Percentiles rank a stretch among this genome's conserved stretches.
Conservation (phyloP, 768 basidiomycete species). For the Suillus subaureus region DNA sequence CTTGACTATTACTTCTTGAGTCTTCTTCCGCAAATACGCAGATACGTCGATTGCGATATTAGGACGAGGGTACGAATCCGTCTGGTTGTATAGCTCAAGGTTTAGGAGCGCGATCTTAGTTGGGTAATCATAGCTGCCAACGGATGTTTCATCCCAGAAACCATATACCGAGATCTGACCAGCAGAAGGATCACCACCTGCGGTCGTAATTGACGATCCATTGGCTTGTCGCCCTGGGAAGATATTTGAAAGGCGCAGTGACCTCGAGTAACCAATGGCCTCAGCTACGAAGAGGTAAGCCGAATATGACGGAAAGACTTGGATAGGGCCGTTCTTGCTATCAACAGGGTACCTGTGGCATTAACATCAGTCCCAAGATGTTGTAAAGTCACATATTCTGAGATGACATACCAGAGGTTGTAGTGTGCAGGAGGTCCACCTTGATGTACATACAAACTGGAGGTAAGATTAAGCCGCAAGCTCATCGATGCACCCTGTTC, state of each 20-base stretch:
- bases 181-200: conserved; percentile 46
- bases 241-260: conserved; percentile 48
- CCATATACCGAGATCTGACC: conserved; percentile 56
- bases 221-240: conserved; percentile 54
- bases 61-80: conserved; percentile 43
- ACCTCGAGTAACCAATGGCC: conserved; percentile 45
- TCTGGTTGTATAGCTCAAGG: conserved; percentile 53
- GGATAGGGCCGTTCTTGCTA: conserved; percentile 48
- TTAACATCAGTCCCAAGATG: neutral
- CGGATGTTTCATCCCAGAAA: conserved; percentile 43
- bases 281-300: conserved; percentile 56
- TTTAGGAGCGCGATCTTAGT: conserved; percentile 52
- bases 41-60: conserved; percentile 49
- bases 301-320: conserved; percentile 56
- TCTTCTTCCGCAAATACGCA: conserved; percentile 31
- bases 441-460: conserved; percentile 55
- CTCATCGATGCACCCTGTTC: neutral
- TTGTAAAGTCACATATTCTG: neutral
- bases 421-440: conserved; percentile 56
- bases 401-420: conserved; percentile 43
- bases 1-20: conserved; percentile 35
- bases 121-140: conserved; percentile 27
- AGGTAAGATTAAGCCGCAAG: neutral
- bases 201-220: conserved; percentile 54
- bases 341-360: conserved; percentile 48